Evolutionary conservation across 495 filamentous ascomycete species (phyloP).

Genomic region (Podospora sp.): DNA sequence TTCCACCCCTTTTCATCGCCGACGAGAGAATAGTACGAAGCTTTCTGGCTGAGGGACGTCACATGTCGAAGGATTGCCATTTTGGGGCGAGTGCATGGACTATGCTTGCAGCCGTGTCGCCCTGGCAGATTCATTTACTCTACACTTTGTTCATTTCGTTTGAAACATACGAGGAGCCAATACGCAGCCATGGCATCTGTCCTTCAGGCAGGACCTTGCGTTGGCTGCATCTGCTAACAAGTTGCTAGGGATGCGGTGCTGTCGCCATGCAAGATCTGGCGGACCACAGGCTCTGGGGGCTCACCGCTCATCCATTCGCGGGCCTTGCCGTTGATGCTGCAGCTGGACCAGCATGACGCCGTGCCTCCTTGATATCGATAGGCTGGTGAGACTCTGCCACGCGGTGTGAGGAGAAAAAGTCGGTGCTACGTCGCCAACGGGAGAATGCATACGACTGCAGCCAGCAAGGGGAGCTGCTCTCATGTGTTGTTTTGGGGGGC

Average conservation of each 20-base stretch:
- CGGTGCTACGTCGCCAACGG: slow-evolving; percentile 7
- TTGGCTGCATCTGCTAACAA: neutral
- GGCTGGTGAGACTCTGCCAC: neutral
- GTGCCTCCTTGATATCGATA: neutral
- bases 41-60: neutral
- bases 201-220: neutral
- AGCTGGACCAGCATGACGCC: slow-evolving; percentile 10
- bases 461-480: neutral
- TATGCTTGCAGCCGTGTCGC: slow-evolving; percentile 4
- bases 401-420: neutral
- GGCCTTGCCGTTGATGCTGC: slow-evolving; percentile 1
- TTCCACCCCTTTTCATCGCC: neutral
- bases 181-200: neutral
- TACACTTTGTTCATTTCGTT: slow-evolving; percentile 14
- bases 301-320: slow-evolving; percentile 8
- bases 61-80: neutral
- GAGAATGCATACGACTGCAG: slow-evolving; percentile 12
- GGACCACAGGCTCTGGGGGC: neutral
- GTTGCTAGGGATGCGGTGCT: neutral
- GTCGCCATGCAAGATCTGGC: slow-evolving; percentile 7
- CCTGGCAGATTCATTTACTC: slow-evolving; percentile 13
- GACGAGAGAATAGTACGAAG: too few species aligned
- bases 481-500: neutral
- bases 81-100: slow-evolving; percentile 8
- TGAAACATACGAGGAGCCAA: slow-evolving; percentile 13